Percentiles rank a stretch among this genome's conserved stretches.
These are phyloP conservation scores for Talaromyces sp. DNA, from an alignment of 2,329 filamentous ascomycete species.

Conservation along the genomic window DNA sequence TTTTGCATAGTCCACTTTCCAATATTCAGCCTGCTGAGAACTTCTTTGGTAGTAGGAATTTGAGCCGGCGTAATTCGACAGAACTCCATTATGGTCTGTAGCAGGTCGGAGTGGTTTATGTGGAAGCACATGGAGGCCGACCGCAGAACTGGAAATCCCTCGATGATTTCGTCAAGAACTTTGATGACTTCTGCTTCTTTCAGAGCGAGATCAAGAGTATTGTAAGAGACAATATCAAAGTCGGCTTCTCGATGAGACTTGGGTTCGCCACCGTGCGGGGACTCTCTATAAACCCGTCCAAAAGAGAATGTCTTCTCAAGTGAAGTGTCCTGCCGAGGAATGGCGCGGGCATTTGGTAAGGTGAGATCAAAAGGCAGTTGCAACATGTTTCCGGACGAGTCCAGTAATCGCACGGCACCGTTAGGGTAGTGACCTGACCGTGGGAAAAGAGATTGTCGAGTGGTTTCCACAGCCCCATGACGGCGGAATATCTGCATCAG, in stretches of 20 bases:
- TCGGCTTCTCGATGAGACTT: constrained; percentile 81
- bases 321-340: constrained; percentile 61
- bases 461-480: constrained; percentile 80
- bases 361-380: constrained; percentile 94
- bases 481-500: constrained; percentile 74
- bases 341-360: constrained; percentile 75
- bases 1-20: constrained; percentile 75
- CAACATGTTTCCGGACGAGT: constrained; percentile 76
- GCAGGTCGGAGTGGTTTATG: constrained; percentile 78
- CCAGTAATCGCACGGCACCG: constrained; percentile 73
- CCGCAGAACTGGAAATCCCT: constrained; percentile 69
- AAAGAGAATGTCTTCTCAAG: constrained; percentile 79
- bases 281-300: constrained; percentile 79
- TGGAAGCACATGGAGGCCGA: constrained; percentile 77
- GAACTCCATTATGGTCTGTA: constrained; percentile 84
- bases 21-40: constrained; percentile 81
- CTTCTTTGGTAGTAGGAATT: constrained; percentile 69
- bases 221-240: constrained; percentile 87
- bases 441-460: constrained; percentile 72
- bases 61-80: constrained; percentile 70
- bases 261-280: constrained; percentile 72
- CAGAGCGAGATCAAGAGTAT: constrained; percentile 72
- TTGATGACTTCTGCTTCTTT: constrained; percentile 94
- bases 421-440: constrained; percentile 69
- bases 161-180: constrained; percentile 84